These are phyloP conservation scores for Aspergillus mulundensis DNA, from an alignment of 495 filamentous ascomycete species.

Conservation along the genomic window DNA sequence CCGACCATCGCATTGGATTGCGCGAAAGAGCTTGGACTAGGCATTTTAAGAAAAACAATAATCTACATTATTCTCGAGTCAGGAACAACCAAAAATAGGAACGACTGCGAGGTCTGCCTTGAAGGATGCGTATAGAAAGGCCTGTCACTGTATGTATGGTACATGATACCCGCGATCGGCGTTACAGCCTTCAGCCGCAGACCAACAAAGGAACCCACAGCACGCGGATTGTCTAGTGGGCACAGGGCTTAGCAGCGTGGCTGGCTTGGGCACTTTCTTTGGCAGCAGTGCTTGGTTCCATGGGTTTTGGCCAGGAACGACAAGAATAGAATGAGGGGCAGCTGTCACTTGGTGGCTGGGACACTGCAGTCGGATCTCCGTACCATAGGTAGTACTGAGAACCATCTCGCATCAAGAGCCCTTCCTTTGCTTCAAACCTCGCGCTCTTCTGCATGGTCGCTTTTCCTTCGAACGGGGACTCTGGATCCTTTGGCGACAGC, in stretches of 20 bases:
- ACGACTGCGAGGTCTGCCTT: conserved; percentile 12
- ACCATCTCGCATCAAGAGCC: too few species aligned
- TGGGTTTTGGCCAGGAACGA: conserved; percentile 12
- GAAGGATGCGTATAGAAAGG: conserved; percentile 1
- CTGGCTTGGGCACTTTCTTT: conserved; percentile 10
- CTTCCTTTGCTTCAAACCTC: too few species aligned
- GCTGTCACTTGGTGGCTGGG: neutral
- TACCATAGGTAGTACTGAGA: too few species aligned
- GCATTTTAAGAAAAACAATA: neutral
- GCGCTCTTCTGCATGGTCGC: too few species aligned
- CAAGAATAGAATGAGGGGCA: conserved; percentile 3
- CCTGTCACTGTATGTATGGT: conserved; percentile 1
- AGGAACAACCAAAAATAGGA: neutral
- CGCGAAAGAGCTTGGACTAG: conserved; percentile 52
- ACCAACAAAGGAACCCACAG: conserved; percentile 13
- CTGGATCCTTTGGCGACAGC: too few species aligned
- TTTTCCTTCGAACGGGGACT: too few species aligned
- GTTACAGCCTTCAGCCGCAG: conserved; percentile 21
- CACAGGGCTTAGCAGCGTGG: conserved; percentile 19
- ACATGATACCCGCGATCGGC: conserved; percentile 10
- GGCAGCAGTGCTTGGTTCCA: conserved; percentile 8
- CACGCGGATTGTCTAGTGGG: neutral
- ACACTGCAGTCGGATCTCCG: neutral
- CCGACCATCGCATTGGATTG: conserved; percentile 75
- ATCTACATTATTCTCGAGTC: neutral